Conservation (phyloP, 192 early-diverging fungal genomes). For the Coemansia pectinata region DNA sequence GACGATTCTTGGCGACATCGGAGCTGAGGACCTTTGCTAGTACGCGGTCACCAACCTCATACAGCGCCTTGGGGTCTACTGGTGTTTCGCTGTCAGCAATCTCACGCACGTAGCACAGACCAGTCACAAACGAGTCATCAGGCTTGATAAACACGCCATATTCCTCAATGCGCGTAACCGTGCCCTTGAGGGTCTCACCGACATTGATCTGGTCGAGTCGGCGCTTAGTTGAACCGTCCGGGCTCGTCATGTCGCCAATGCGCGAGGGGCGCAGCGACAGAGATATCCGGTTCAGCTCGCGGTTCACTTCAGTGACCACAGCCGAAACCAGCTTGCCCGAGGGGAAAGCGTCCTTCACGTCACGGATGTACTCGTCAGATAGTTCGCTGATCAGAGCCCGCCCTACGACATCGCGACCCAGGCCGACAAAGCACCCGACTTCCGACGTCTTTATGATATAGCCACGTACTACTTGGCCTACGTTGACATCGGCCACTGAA, state of each 20-base stretch:
- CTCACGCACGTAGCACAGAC: conserved; percentile 84
- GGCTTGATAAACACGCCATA: conserved; percentile 85
- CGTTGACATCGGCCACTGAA: conserved; percentile 57
- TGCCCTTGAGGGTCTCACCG: conserved; percentile 79
- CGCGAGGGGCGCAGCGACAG: conserved; percentile 70
- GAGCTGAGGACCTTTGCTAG: conserved; percentile 78
- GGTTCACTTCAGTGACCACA: conserved; percentile 64
- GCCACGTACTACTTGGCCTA: conserved; percentile 69
- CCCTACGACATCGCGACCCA: conserved; percentile 64
- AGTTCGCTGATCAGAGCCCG: conserved; percentile 86
- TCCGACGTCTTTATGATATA: conserved; percentile 72
- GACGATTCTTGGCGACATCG: conserved; percentile 64
- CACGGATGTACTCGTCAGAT: conserved; percentile 82
- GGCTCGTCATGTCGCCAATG: conserved; percentile 27
- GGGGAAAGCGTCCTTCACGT: conserved; percentile 74
- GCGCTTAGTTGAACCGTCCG: conserved; percentile 35
- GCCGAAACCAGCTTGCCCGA: conserved; percentile 78
- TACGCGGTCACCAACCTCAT: conserved; percentile 81
- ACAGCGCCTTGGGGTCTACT: conserved; percentile 67
- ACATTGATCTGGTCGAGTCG: conserved; percentile 62
- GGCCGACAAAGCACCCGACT: conserved; percentile 71
- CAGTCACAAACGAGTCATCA: conserved; percentile 70
- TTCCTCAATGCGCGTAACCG: conserved; percentile 67
- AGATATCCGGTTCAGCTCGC: conserved; percentile 62
- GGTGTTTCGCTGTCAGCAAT: conserved; percentile 78